phyloP scores from a whole-genome alignment of 1,139 yeast genomes.

The Yamadazyma kanchanaburiensis region DNA sequence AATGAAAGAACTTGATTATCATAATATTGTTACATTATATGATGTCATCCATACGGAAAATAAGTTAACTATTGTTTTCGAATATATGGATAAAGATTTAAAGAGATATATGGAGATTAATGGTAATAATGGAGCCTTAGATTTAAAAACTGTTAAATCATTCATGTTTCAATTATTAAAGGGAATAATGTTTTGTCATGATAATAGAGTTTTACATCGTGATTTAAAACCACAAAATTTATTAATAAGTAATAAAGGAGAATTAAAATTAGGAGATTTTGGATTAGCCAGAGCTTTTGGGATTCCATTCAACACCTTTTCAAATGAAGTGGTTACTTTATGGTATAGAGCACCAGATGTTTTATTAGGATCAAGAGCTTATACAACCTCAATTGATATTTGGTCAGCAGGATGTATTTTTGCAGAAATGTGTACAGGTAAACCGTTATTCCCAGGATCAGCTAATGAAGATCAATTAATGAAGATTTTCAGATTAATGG shows the following conservation, averaged over 20 bases:
- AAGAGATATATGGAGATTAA: conserved; percentile 91
- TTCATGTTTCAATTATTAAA: conserved; percentile 90
- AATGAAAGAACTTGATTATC: conserved; percentile 94
- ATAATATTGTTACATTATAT: conserved; percentile 86
- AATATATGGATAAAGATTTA: conserved; percentile 89
- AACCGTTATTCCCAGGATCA: conserved; percentile 93
- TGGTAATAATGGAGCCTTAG: conserved; percentile 80
- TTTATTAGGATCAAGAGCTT: conserved; percentile 87
- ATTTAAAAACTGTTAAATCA: conserved; percentile 74
- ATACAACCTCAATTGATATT: conserved; percentile 93
- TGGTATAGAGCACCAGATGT: conserved; percentile 99
- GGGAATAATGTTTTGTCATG: conserved; percentile 94
- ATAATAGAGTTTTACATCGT: conserved; percentile 89
- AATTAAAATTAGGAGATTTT: conserved; percentile 92
- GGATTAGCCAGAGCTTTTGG: conserved; percentile 98
- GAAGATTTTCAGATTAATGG: conserved; percentile 88
- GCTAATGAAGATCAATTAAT: conserved; percentile 92
- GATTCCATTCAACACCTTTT: conserved; percentile 94
- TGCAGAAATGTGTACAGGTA: conserved; percentile 98
- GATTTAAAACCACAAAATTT: conserved; percentile 95
- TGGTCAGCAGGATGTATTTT: conserved; percentile 99
- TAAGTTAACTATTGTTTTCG: conserved; percentile 89
- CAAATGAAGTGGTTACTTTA: conserved; percentile 94
- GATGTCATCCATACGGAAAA: conserved; percentile 97
- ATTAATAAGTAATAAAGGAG: conserved; percentile 83